These are phyloP conservation scores for Yarrowia phangngaensis DNA, from an alignment of 805 yeast species.

Conservation along the genomic window DNA sequence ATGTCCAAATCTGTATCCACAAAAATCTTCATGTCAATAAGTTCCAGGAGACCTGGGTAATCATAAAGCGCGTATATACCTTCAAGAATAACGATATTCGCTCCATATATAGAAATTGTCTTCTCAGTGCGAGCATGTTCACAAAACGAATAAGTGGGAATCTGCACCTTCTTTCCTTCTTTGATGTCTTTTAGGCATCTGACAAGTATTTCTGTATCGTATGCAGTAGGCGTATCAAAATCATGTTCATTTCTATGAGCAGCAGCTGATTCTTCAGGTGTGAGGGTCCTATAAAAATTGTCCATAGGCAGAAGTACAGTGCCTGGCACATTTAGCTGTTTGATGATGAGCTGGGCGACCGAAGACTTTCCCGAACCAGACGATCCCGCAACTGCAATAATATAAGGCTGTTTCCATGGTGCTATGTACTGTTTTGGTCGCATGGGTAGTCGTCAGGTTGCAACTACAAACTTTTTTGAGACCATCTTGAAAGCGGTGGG, in stretches of 20 bases:
- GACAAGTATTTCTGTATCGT: constrained; percentile 71
- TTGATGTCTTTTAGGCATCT: constrained; percentile 63
- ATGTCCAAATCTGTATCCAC: constrained; percentile 94
- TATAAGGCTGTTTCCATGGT: constrained; percentile 85
- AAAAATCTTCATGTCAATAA: constrained; percentile 82
- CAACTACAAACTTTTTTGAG: too few species aligned
- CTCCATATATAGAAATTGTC: constrained; percentile 79
- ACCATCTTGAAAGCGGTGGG: too few species aligned
- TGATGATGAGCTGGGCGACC: constrained; percentile 76
- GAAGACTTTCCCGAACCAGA: constrained; percentile 94
- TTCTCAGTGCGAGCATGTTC: constrained; percentile 60
- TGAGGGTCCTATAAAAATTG: constrained; percentile 80
- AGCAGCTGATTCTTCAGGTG: constrained; percentile 51
- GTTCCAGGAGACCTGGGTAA: constrained; percentile 52
- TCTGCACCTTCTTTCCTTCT: constrained; percentile 59
- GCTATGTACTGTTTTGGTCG: constrained; percentile 50
- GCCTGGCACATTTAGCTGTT: constrained; percentile 77
- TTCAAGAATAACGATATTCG: constrained; percentile 87
- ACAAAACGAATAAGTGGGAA: constrained; percentile 69
- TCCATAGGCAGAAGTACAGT: constrained; percentile 85
- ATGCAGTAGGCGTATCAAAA: constrained; percentile 80
- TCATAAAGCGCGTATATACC: constrained; percentile 84
- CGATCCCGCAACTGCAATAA: constrained; percentile 82
- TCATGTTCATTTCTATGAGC: constrained; percentile 75
- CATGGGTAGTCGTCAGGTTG: too few species aligned